These are phyloP conservation scores for Sclerotinia borealis DNA, from an alignment of 2,329 filamentous ascomycete species.

Conservation along the genomic window DNA sequence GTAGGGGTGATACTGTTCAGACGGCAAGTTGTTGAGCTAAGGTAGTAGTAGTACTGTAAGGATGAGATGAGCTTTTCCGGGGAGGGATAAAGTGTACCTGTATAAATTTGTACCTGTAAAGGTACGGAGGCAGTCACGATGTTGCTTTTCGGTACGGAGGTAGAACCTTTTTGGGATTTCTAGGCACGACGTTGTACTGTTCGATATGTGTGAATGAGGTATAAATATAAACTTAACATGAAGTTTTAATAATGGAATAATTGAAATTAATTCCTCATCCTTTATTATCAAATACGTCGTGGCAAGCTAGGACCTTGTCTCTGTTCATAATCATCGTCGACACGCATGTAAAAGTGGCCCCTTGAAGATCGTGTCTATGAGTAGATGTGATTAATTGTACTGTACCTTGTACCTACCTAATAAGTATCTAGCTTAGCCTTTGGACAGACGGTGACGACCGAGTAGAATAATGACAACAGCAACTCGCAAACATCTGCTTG, in stretches of 20 bases:
- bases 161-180: background rate
- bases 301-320: background rate
- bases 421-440: background rate
- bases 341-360: conserved; percentile 2
- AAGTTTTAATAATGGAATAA: background rate
- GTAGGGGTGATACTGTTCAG: too few species aligned
- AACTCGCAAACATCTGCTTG: too few species aligned
- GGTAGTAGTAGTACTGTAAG: background rate
- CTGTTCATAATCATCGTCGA: conserved; percentile 4
- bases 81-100: background rate
- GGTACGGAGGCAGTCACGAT: conserved; percentile 12
- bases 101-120: conserved; percentile 1
- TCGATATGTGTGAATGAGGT: background rate
- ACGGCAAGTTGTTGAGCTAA: background rate
- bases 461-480: too few species aligned
- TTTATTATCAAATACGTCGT: background rate
- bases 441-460: background rate
- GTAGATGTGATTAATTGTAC: conserved; percentile 1
- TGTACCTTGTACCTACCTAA: background rate
- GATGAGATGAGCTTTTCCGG: background rate
- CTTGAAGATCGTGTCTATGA: conserved; percentile 1
- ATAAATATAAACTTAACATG: background rate
- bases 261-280: background rate
- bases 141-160: background rate
- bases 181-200: background rate